Evolutionary conservation across 768 basidiomycete species (phyloP), one percentile per base, ranked within the genome.

Genomic region (Mycena chlorophos): DNA sequence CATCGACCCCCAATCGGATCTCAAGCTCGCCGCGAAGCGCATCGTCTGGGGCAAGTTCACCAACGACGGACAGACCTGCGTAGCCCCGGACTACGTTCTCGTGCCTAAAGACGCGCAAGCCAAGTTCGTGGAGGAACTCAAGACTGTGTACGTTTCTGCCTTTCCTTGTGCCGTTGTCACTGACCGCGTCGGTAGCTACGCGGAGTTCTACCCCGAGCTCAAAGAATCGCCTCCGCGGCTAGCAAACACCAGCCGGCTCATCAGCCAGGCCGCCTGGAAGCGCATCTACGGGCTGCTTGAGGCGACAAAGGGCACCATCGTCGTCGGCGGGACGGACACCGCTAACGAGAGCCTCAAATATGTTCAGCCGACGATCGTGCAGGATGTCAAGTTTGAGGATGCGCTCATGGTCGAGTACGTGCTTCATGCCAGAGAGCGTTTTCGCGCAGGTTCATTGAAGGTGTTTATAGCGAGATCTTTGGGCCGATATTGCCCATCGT

Each of bases 401-500:
- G 78, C 86, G 0, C 69, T 93, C 57, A 89, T 94, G 88, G 76
- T 77, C 65, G 86, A 89, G 89, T 88, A 62, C 48, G 86, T 75
- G 2, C 23, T 55, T 2, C 17, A 42, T 49, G 6, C 20, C 14
- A 55, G n/a, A n/a, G n/a, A n/a, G n/a, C n/a, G n/a, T n/a, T 38
- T 37, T 38, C 4, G 17, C 14, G 49, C 49, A 59, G 3, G 26
- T 20, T 39, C 34, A 55, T 39, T 29, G 47, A 27, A 39, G n/a
- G 6, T 14, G 3, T 4, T 42, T 39, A 0, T 58, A 91, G 90
- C 56, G 93, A 94, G 64, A 78, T 94, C 39, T 94, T 95, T 62
- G 93, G 91, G 0, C 92, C 93, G 6, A 61, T 95, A 10, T 72
- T 95, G 22, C 87, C 90, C 3, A 76, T 95, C 37, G 72, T 94